Conservation (phyloP, 2,329 filamentous ascomycete genomes). For the Clarireedia hainanense region DNA sequence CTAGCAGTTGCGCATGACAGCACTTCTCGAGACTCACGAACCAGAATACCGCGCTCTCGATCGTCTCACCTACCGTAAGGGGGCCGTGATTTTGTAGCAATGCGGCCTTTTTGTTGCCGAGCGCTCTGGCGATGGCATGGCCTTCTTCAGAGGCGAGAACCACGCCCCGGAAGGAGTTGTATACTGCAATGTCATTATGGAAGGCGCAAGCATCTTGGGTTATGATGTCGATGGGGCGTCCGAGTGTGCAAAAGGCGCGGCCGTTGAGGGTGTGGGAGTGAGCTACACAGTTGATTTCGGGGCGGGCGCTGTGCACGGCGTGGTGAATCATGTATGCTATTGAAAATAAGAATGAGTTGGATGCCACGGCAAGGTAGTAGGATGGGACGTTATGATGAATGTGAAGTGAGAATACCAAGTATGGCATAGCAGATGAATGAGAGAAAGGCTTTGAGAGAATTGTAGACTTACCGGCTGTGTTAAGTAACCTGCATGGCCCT, state of each 20-base stretch:
- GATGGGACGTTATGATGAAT: too few species aligned
- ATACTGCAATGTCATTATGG: conserved; percentile 35
- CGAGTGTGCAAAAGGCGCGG: conserved; percentile 53
- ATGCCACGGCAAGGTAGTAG: too few species aligned
- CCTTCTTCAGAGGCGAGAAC: conserved; percentile 47
- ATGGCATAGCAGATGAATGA: not conserved
- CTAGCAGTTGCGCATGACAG: conserved; percentile 42
- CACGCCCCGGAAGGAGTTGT: conserved; percentile 41
- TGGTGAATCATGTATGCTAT: conserved; percentile 53
- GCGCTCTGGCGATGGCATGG: conserved; percentile 36
- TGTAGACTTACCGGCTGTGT: conserved; percentile 24
- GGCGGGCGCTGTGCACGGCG: conserved; percentile 49
- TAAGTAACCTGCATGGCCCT: conserved; percentile 33
- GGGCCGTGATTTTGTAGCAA: conserved; percentile 49
- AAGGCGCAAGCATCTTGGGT: conserved; percentile 50
- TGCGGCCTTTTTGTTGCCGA: conserved; percentile 43
- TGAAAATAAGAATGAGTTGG: not conserved
- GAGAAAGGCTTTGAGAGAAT: not conserved
- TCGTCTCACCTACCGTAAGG: conserved; percentile 40
- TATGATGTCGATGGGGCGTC: conserved; percentile 33
- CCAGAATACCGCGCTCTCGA: conserved; percentile 47
- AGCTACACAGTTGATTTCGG: conserved; percentile 49
- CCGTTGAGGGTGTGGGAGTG: conserved; percentile 53
- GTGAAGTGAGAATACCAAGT: too few species aligned
- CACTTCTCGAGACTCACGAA: conserved; percentile 44